A percentile compares a stretch with the other conserved stretches of the same genome.
phyloP scores from a whole-genome alignment of 164 flowering plant species.

The Liquidambar formosana region DNA sequence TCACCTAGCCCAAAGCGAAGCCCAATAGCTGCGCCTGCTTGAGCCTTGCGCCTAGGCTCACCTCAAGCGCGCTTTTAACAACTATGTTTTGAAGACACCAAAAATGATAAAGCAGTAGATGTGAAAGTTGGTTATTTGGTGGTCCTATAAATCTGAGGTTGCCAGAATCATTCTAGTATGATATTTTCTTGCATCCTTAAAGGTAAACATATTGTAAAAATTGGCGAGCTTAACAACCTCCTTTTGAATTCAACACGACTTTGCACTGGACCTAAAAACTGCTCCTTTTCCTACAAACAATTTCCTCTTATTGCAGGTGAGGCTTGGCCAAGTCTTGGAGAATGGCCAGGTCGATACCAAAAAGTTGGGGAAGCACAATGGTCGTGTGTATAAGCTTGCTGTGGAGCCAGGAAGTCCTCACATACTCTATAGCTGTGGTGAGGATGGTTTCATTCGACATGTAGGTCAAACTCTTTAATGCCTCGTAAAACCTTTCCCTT shows the following conservation, averaged over 20 bases:
- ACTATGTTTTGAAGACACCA: neutral
- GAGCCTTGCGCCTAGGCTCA: too few relatives aligned
- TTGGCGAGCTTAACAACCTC: neutral
- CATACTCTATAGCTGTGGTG: constrained; percentile 71
- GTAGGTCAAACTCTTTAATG: constrained; percentile 32
- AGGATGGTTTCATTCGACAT: constrained; percentile 73
- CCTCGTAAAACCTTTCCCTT: neutral
- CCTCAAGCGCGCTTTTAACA: too few relatives aligned
- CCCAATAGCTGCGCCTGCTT: too few relatives aligned
- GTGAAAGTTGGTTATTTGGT: neutral
- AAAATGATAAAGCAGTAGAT: neutral
- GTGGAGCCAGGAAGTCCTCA: constrained; percentile 81
- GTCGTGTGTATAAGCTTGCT: constrained; percentile 61
- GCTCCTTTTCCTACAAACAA: neutral
- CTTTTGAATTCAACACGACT: neutral
- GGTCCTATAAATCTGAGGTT: neutral
- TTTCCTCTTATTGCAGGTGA: constrained; percentile 43
- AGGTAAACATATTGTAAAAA: neutral
- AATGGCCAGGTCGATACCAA: constrained; percentile 54
- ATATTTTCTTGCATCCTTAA: neutral
- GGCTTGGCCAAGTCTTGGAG: constrained; percentile 53
- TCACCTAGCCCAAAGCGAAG: too few relatives aligned
- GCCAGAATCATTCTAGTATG: neutral
- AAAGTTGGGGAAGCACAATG: constrained; percentile 59
- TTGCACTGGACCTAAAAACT: neutral